Evolutionary conservation across 345 rosid species (phyloP), one percentile per base, ranked within the genome.

Genomic region (Capsella bursapastoris): DNA sequence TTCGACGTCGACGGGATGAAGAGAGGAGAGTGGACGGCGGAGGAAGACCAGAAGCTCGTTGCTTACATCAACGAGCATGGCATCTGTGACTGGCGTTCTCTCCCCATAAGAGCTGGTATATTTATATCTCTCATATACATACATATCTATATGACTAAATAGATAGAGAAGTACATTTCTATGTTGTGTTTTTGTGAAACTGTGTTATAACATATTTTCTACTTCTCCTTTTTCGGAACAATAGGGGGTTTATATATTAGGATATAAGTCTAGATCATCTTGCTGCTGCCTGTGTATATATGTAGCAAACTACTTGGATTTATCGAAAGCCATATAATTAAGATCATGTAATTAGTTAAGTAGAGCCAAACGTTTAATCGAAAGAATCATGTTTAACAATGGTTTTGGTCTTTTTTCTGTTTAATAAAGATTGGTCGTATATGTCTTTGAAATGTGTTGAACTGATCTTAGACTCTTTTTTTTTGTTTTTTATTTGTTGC

Each of bases 21-120:
- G 84, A 90, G 83, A 63, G 97, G 97, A 44, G 92, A 95, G 8
- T 92, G 97, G 96, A 83, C 88, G 13, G 83, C 78, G 1, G 92
- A 88, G 77, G 97, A 90, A 78, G 97, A 92, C 62, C 70, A 78
- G 61, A 87, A 80, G 68, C 87, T 92, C 38, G 64, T 68, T 5
- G 86, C 83, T 68, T 81, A 51, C 74, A 85, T 92, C 5, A 70
- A 69, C 41, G 66, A 75, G 25, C 72, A 83, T 66, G 97, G 96
- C 50, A 67, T 63, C 37, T 88, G 87, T 64, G 85, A 85, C 7
- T 92, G 97, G 97, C 85, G 86, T 43, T 76, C 85, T 29, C 90
- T 90, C 31, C 92, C 96, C 1, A 64, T 50, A 68, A 79, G 61
- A 43, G 96, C 96, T 22, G 98, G 98, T 77, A 70, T 52, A 4